Evolutionary conservation across 805 yeast species (phyloP).

Genomic region (Metschnikowia proteae): DNA sequence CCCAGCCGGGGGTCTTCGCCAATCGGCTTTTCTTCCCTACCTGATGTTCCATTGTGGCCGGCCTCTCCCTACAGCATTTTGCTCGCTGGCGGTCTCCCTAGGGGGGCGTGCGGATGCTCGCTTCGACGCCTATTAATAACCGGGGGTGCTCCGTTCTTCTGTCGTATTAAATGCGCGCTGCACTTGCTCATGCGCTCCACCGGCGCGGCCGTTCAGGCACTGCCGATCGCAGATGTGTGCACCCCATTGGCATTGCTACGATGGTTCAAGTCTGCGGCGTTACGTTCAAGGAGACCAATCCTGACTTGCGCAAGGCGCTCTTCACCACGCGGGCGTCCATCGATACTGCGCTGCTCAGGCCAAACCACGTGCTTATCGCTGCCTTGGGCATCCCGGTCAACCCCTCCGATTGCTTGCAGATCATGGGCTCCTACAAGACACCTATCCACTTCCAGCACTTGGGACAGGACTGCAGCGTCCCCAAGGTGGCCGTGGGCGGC

Average conservation of each 20-base stretch:
- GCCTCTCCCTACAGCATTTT: no score
- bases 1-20: no score
- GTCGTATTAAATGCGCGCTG: no score
- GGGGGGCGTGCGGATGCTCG: no score
- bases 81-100: no score
- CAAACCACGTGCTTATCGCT: conserved; percentile 54
- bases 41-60: no score
- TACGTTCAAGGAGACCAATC: conserved; percentile 22
- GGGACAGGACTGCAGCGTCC: conserved; percentile 38
- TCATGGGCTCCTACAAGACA: conserved; percentile 83
- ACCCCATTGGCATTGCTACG: not conserved
- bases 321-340: conserved; percentile 20
- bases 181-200: no score
- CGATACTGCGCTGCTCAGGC: conserved; percentile 19
- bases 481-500: conserved; percentile 66
- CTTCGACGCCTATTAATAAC: no score
- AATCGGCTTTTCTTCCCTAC: no score
- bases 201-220: no score
- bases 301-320: conserved; percentile 20
- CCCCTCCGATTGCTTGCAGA: conserved; percentile 85
- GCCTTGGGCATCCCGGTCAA: conserved; percentile 81
- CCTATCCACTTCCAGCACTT: conserved; percentile 46
- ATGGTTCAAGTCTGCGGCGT: conserved; percentile 25
- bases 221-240: no score
- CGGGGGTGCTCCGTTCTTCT: no score